Evolutionary conservation across 148 eudicot genomes (phyloP).

Genomic region (Camellia sinensis): DNA sequence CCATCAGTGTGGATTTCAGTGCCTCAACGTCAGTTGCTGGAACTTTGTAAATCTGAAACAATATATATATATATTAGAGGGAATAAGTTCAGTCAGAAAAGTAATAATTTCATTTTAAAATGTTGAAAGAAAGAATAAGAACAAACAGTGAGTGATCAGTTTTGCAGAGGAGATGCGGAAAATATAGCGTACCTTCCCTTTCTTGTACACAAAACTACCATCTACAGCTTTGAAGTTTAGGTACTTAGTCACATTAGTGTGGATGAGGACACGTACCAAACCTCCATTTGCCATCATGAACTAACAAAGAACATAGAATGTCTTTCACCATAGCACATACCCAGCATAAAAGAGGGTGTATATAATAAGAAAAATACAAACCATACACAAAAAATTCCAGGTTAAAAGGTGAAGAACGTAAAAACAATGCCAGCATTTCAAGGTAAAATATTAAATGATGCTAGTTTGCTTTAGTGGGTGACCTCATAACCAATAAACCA

Average conservation of each 20-base stretch:
- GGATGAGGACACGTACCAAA: conserved; percentile 72
- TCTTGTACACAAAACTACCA: conserved; percentile 88
- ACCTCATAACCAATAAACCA: not conserved
- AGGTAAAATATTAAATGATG: not conserved
- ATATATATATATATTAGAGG: not conserved
- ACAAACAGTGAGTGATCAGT: not conserved
- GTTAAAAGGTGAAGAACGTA: not conserved
- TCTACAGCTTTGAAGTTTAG: conserved; percentile 86
- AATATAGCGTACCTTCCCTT: conserved; percentile 52
- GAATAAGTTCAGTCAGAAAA: not conserved
- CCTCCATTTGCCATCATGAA: conserved; percentile 88
- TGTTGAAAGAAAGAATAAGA: not conserved
- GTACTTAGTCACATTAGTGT: conserved; percentile 74
- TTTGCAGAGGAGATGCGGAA: not conserved
- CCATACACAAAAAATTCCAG: not conserved
- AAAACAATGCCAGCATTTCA: not conserved
- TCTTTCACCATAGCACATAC: not conserved
- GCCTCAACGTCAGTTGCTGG: conserved; percentile 93
- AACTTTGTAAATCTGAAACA: conserved; percentile 70
- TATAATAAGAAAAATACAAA: not conserved
- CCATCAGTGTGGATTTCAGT: conserved; percentile 74
- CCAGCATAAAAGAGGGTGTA: not conserved
- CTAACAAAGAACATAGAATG: conserved; percentile 27
- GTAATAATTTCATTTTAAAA: not conserved
- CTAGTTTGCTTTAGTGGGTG: not conserved